Base-by-base conservation (phyloP, 1,284 basidiomycete genomes). In the Golubevia sp. region DNA sequence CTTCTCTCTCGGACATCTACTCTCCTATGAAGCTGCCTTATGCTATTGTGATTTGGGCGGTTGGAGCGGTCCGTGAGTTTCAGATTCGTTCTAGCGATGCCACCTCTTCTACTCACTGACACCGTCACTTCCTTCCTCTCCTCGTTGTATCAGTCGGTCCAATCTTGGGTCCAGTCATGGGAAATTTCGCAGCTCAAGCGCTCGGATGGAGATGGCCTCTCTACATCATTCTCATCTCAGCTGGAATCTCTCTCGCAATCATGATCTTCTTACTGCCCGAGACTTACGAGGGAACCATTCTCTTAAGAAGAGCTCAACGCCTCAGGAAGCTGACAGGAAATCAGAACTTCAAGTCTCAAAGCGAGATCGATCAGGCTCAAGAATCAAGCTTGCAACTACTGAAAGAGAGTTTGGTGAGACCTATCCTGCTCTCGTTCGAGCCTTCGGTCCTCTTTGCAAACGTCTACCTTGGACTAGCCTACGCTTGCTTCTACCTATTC, bases 301-400 rank as follows among this genome's bases (percentile, higher is more conserved):
- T 86, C 5, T 58, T 74, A 44, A 71, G 83, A 1, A 73, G 85
- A 13, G 84, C 85, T 0, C 60, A 71, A 52, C 68, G 85, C 1
- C 73, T 86, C 13, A 74, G 85, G 1, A 74, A 72, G 50, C 38
- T 76, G 0, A 85, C 85, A 6, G 84, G 84, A 2, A 85, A 86
- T 70, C 58, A 71, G 4, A 59, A 83, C 25, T 65, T 84, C n/a
- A 65, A 74, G 34, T 76, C 79, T 13, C 70, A 80, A 55, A 71
- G 74, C 50, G 76, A 78, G 51, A 59, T 78, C 51, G 59, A 71
- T 8, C 23, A 64, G 20, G 55, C 57, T 1, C 49, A 59, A 15
- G 56, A 76, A 5, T 34, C 30, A 34, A 34, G 11, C 4, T 3
- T 34, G 30, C 30, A 34, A 11, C 30, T 34, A 34, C 11, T 3